Evolutionary conservation across 495 filamentous ascomycete genomes (phyloP).

Genomic region (Penicillium crystallinum): DNA sequence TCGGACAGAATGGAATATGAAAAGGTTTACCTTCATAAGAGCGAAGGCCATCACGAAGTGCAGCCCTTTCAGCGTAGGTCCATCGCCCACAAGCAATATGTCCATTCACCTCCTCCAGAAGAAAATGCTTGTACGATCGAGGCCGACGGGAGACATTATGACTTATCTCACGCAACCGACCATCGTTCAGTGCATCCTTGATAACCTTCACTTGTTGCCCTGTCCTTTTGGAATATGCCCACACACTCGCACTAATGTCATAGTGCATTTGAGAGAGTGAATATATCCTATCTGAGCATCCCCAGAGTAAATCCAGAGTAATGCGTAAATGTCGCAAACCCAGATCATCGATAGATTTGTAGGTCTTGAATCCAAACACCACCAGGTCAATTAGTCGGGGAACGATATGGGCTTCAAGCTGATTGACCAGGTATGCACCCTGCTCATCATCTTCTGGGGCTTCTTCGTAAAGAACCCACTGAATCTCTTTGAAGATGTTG

Average conservation of each 20-base stretch:
- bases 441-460: neutral
- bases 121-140: neutral
- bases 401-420: conserved; percentile 22
- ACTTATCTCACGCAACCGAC: neutral
- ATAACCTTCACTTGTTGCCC: neutral
- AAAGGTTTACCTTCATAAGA: neutral
- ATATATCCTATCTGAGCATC: conserved; percentile 10
- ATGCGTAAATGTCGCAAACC: conserved; percentile 4
- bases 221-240: neutral
- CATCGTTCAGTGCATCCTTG: conserved; percentile 3
- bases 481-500: conserved; percentile 1
- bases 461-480: conserved; percentile 1
- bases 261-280: neutral
- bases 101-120: neutral
- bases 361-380: conserved; percentile 19
- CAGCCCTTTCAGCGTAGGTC: neutral
- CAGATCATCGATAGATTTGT: neutral
- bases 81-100: conserved; percentile 1
- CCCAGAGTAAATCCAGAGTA: conserved; percentile 11
- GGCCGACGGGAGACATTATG: neutral
- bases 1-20: no score
- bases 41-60: conserved; percentile 3
- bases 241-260: neutral
- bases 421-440: conserved; percentile 10
- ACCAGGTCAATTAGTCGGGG: conserved; percentile 18